Percentiles rank a stretch among this genome's conserved stretches.
phyloP scores from a whole-genome alignment of 2,329 filamentous ascomycete species.

The Bipolaris cookei region DNA sequence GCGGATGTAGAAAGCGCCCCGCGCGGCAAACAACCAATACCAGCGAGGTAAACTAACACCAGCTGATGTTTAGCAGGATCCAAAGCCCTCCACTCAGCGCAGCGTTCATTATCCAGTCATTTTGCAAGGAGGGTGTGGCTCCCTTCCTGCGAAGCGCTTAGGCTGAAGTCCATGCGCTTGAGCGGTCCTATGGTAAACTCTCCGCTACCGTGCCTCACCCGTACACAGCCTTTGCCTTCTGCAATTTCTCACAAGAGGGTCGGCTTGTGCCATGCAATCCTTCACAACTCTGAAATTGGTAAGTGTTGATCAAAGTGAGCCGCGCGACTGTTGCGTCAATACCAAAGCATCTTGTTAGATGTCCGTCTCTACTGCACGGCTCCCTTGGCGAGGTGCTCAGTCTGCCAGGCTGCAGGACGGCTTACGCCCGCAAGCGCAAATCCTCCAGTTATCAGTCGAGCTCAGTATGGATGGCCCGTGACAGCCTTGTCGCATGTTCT shows the following conservation, averaged over 20 bases:
- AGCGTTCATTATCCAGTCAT: neutral
- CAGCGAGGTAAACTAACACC: neutral
- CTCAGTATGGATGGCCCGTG: neutral
- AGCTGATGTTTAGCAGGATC: neutral
- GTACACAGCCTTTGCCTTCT: neutral
- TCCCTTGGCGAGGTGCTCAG: neutral
- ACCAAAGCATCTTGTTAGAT: neutral
- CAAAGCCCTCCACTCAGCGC: neutral
- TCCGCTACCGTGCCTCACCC: neutral
- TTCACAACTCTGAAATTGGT: neutral
- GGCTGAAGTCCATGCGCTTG: neutral
- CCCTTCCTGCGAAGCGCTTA: neutral
- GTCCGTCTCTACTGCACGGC: neutral
- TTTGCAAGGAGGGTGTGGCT: neutral
- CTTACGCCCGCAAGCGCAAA: neutral
- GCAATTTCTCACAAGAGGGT: neutral
- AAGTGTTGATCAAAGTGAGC: neutral
- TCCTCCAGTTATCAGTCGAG: neutral
- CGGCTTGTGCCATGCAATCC: neutral
- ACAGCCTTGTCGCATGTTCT: neutral
- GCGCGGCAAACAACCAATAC: constrained; percentile 3
- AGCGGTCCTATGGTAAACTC: neutral
- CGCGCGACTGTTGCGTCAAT: neutral
- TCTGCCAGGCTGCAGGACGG: neutral
- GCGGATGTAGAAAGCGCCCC: neutral